A percentile compares a stretch with the other conserved stretches of the same genome.
Conservation (phyloP, 2,329 filamentous ascomycete species). For the Sporothrix luriei region DNA sequence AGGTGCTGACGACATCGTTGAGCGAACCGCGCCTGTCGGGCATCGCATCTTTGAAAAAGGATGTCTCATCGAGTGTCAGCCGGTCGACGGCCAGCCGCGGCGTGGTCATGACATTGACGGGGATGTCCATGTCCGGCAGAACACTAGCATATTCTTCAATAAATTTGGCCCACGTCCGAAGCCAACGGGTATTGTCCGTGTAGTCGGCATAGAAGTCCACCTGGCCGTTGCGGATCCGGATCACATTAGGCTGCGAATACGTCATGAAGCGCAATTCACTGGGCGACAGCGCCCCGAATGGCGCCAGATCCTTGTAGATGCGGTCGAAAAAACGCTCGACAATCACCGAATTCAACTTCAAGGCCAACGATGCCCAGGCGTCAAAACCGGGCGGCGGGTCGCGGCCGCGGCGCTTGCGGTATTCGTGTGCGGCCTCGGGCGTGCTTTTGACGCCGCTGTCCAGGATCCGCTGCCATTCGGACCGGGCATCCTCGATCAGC, state of each 20-base stretch:
- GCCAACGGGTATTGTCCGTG: slow-evolving; percentile 48
- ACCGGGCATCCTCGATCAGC: slow-evolving; percentile 48
- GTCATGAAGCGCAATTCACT: slow-evolving; percentile 41
- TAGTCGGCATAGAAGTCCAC: slow-evolving; percentile 46
- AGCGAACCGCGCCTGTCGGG: slow-evolving; percentile 44
- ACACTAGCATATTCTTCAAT: slow-evolving; percentile 54
- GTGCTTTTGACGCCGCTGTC: slow-evolving; percentile 49
- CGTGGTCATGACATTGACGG: slow-evolving; percentile 66
- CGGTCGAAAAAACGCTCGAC: slow-evolving; percentile 57
- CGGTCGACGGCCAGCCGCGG: slow-evolving; percentile 62
- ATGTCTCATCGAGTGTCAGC: slow-evolving; percentile 55
- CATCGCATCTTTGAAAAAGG: no score
- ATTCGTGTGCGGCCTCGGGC: slow-evolving; percentile 49
- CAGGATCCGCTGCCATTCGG: slow-evolving; percentile 46
- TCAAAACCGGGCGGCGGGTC: slow-evolving; percentile 55
- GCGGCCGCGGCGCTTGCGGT: slow-evolving; percentile 50
- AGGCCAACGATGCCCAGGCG: slow-evolving; percentile 50
- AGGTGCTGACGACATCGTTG: slow-evolving; percentile 49
- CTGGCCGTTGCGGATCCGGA: slow-evolving; percentile 52
- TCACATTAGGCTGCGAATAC: slow-evolving; percentile 49
- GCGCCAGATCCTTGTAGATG: slow-evolving; percentile 55
- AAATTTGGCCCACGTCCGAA: slow-evolving; percentile 52
- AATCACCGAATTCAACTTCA: slow-evolving; percentile 46
- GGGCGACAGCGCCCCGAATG: slow-evolving; percentile 58
- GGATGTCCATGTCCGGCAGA: slow-evolving; percentile 67